Evolutionary conservation across 345 rosid genomes (phyloP).

Genomic region (Corchorus olitorius): DNA sequence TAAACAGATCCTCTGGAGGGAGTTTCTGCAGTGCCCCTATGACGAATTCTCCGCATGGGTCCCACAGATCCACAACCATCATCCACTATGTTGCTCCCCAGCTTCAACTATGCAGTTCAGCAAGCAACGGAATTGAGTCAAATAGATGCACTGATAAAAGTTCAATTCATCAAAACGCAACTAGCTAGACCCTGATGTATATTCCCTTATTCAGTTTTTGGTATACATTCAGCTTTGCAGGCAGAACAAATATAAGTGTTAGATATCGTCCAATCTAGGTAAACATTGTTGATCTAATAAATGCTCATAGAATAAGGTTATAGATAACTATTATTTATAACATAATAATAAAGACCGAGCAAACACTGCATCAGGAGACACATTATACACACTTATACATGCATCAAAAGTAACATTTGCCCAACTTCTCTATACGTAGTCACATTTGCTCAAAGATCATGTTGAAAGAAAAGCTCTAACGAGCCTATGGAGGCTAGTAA

Average conservation of each 20-base stretch:
- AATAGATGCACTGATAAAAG: conserved; percentile 12
- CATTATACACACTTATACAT: neutral
- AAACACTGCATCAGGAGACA: neutral
- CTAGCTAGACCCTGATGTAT: conserved; percentile 8
- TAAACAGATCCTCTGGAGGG: conserved; percentile 41
- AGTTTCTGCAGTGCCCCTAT: conserved; percentile 36
- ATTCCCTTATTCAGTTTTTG: conserved; percentile 5
- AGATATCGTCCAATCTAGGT: neutral
- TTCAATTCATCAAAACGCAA: conserved; percentile 12
- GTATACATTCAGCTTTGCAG: neutral
- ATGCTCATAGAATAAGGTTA: neutral
- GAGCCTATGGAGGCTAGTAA: neutral
- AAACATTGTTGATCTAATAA: neutral
- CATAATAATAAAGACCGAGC: neutral
- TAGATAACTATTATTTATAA: neutral
- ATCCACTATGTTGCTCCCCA: conserved; percentile 44
- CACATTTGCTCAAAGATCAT: neutral
- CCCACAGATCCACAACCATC: conserved; percentile 62
- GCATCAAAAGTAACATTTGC: neutral
- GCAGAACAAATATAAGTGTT: neutral
- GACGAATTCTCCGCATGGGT: conserved; percentile 64
- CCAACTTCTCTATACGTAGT: neutral
- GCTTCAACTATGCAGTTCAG: conserved; percentile 35
- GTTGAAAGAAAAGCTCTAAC: neutral
- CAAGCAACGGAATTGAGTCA: conserved; percentile 9